phyloP scores from a whole-genome alignment of 345 rosid species.

The Carallia brachiata region DNA sequence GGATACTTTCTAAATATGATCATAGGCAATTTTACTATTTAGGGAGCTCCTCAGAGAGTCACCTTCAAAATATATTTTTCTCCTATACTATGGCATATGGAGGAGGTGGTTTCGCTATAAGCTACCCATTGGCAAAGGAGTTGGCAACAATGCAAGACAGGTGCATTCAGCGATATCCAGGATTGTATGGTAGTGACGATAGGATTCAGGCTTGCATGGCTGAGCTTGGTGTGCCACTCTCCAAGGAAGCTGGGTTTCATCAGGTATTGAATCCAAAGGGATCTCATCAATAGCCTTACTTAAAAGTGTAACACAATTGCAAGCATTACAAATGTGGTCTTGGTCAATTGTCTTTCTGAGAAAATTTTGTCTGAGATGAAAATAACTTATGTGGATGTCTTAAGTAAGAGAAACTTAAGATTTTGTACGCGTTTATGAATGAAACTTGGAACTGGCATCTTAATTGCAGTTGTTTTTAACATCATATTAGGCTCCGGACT shows the following conservation, averaged over 20 bases:
- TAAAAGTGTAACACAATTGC: too few relatives aligned
- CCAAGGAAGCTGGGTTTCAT: constrained; percentile 78
- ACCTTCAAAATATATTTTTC: constrained; percentile 70
- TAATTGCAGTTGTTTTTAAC: too few relatives aligned
- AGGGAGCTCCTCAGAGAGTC: constrained; percentile 81
- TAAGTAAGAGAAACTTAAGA: too few relatives aligned
- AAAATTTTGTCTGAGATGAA: too few relatives aligned
- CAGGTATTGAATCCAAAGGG: constrained; percentile 41
- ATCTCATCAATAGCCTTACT: too few relatives aligned
- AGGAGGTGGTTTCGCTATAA: constrained; percentile 85
- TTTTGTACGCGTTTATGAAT: too few relatives aligned
- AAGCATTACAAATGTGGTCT: too few relatives aligned
- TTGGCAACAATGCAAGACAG: constrained; percentile 69
- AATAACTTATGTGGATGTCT: too few relatives aligned
- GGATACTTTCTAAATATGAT: constrained; percentile 57
- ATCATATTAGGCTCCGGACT: too few relatives aligned
- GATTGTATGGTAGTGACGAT: constrained; percentile 77
- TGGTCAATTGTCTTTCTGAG: too few relatives aligned
- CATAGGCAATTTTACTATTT: constrained; percentile 65
- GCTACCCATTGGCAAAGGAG: constrained; percentile 64
- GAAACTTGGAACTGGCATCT: too few relatives aligned
- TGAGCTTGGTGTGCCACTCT: constrained; percentile 75
- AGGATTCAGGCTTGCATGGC: constrained; percentile 87
- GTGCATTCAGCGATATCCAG: constrained; percentile 79
- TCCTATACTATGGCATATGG: constrained; percentile 82